Evolutionary conservation across 2,329 filamentous ascomycete species (phyloP), one percentile per base, ranked within the genome.

Genomic region (Penicillium rolfsii): DNA sequence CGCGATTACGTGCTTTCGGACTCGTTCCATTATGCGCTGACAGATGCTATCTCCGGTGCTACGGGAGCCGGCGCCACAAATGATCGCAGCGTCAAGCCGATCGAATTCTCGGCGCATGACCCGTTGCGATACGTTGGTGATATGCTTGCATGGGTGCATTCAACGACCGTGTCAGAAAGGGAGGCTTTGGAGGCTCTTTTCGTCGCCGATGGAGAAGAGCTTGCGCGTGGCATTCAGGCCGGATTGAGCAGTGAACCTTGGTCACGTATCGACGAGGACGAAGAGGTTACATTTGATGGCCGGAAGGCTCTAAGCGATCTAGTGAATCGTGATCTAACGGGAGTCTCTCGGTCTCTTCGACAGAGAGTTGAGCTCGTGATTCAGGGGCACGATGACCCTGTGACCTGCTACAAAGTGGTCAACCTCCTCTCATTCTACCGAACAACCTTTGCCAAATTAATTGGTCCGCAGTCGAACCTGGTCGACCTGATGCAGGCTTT

Each of bases 111-210:
- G 11, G 94, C 95, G 0, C 94, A 98, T 73, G 95, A 99, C 71
- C 89, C 92, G 1, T 79, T 98, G 28, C 87, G 95, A 22, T 98
- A 98, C 74, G 88, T 96, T 2, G 93, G 95, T 56, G 95, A 99
- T 73, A 99, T 99, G 93, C 84, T 99, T 14, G 95, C 95, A 5
- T 99, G 95, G 95, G 88, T 90, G 5, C 95, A 99, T 74, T 97
- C 95, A 0, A 91, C 93, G 2, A 89, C 94, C 0, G 95, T 99
- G 0, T 96, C 94, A 35, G 95, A 99, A 76, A 86, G 91, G 55
- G 95, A 99, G 76, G 93, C 93, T 0, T 82, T 99, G 5, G 94
- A 98, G 74, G 87, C 92, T 1, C 81, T 99, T 0, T 99, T 99
- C 72, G 89, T 97, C 45, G 89, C 90, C 0, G 93, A 97, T 64